A percentile compares a stretch with the other conserved stretches of the same genome.
phyloP scores from a whole-genome alignment of 768 basidiomycete species.

The Kwoniella heveanensis region DNA sequence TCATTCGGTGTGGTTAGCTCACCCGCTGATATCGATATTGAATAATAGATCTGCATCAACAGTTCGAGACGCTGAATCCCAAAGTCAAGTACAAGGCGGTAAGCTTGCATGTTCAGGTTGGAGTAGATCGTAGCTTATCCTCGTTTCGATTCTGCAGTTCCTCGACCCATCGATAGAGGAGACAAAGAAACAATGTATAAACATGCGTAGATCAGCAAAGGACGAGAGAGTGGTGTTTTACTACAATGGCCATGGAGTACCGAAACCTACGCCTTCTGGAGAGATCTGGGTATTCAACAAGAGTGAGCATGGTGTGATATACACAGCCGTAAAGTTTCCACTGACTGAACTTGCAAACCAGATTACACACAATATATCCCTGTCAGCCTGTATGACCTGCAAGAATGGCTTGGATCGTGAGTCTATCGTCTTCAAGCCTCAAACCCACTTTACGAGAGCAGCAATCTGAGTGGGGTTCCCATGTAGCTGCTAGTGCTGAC shows the following conservation, averaged over 20 bases:
- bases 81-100: constrained; percentile 85
- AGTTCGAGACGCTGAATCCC: constrained; percentile 91
- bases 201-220: constrained; percentile 81
- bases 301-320: constrained; percentile 52
- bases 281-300: constrained; percentile 99
- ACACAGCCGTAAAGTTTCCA: too few species aligned
- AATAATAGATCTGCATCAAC: constrained; percentile 71
- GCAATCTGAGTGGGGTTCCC: too few species aligned
- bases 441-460: too few species aligned
- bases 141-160: constrained; percentile 59
- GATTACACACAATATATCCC: constrained; percentile 98
- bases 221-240: constrained; percentile 93
- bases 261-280: constrained; percentile 87
- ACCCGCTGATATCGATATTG: background rate
- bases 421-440: too few species aligned
- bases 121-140: background rate
- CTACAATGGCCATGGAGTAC: constrained; percentile 98
- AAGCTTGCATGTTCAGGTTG: constrained; percentile 16
- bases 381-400: constrained; percentile 88
- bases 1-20: too few species aligned
- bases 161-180: constrained; percentile 95
- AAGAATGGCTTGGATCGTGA: constrained; percentile 76
- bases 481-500: constrained; percentile 6
- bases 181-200: constrained; percentile 79
- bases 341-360: too few species aligned